Conservation (phyloP, 345 rosid genomes). For the Erodium maritimum region DNA sequence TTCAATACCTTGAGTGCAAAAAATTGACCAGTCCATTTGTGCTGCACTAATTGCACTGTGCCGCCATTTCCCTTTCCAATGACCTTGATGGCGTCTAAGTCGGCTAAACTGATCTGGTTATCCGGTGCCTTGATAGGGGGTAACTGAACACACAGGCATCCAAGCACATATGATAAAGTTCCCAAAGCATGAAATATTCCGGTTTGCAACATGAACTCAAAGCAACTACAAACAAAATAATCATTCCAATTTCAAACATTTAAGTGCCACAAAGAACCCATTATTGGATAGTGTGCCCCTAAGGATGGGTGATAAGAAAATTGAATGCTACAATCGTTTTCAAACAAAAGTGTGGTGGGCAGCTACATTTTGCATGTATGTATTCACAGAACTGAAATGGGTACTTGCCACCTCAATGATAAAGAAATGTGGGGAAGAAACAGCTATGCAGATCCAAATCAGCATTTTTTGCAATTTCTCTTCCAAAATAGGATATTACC, state of each 20-base stretch:
- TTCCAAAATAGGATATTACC: too few relatives aligned
- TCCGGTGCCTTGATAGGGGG: constrained; percentile 62
- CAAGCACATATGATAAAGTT: background rate
- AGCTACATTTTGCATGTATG: background rate
- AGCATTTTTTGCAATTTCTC: too few relatives aligned
- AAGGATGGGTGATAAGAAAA: background rate
- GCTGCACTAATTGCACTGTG: constrained; percentile 85
- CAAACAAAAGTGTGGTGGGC: background rate
- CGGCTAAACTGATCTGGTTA: constrained; percentile 63
- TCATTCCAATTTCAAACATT: background rate
- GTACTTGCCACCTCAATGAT: too few relatives aligned
- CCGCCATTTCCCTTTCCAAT: constrained; percentile 95
- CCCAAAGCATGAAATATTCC: background rate
- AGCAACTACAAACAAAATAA: background rate
- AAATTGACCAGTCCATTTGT: constrained; percentile 86
- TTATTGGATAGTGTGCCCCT: too few relatives aligned
- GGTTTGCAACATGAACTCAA: background rate
- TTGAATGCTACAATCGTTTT: background rate
- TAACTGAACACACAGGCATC: constrained; percentile 28
- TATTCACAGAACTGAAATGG: background rate
- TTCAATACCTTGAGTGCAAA: constrained; percentile 71
- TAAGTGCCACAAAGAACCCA: background rate
- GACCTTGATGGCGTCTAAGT: constrained; percentile 62
- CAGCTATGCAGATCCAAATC: too few relatives aligned
- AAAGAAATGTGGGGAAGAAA: too few relatives aligned